Percentiles rank a stretch among this genome's conserved stretches.
These are phyloP conservation scores for Trypanosoma cruzi DNA, from an alignment of 208 protist genomes.

Conservation along the genomic window DNA sequence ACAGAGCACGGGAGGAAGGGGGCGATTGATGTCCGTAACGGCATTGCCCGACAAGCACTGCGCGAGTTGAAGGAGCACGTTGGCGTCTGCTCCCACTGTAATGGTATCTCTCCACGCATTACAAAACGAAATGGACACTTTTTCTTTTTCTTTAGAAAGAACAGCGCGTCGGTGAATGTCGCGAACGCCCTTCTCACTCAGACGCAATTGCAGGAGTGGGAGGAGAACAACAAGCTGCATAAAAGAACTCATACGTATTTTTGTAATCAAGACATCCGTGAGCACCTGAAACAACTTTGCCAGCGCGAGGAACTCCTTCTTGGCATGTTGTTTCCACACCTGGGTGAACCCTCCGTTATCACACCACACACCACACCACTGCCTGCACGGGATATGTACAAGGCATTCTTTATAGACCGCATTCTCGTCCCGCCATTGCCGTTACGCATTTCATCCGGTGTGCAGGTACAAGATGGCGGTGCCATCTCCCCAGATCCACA, in stretches of 20 bases:
- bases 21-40: conserved; percentile 70
- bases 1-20: conserved; percentile 27
- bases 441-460: conserved; percentile 77
- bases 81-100: conserved; percentile 78
- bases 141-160: conserved; percentile 85
- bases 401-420: conserved; percentile 87
- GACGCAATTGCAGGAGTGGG: conserved; percentile 66
- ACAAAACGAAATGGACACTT: conserved; percentile 79
- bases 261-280: conserved; percentile 47
- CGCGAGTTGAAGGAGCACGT: conserved; percentile 56
- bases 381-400: conserved; percentile 63
- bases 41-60: conserved; percentile 75
- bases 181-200: conserved; percentile 50
- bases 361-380: conserved; percentile 59
- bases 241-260: conserved; percentile 77
- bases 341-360: conserved; percentile 72
- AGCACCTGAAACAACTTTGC: conserved; percentile 87
- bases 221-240: conserved; percentile 57
- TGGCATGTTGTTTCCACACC: conserved; percentile 70
- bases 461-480: conserved; percentile 70
- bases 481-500: conserved; percentile 63
- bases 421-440: conserved; percentile 85
- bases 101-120: conserved; percentile 70
- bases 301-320: conserved; percentile 66
- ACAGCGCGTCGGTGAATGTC: conserved; percentile 60